Evolutionary conservation across 345 rosid genomes (phyloP).

Genomic region (Draba incana): DNA sequence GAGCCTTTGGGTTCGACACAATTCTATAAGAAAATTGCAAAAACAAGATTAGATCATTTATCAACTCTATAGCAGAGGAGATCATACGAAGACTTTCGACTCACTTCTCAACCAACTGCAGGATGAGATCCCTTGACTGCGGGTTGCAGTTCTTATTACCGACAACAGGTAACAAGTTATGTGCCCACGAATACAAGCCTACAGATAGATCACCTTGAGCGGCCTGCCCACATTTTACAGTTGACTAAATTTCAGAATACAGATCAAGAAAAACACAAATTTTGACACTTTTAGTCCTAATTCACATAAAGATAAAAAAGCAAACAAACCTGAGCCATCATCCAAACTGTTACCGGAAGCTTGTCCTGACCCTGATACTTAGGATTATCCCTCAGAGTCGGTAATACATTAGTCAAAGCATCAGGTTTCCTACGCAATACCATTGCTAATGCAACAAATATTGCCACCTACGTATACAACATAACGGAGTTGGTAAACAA

Average conservation of each 20-base stretch:
- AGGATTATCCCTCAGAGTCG: conserved; percentile 57
- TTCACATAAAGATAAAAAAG: background rate
- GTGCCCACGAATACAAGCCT: conserved; percentile 67
- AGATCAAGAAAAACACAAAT: background rate
- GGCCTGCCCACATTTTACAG: conserved; percentile 48
- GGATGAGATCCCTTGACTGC: conserved; percentile 70
- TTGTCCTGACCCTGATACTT: conserved; percentile 86
- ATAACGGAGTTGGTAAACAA: background rate
- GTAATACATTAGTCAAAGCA: conserved; percentile 56
- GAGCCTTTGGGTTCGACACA: conserved; percentile 62
- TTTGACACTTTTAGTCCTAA: background rate
- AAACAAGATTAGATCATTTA: conserved; percentile 16
- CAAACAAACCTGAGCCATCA: conserved; percentile 66
- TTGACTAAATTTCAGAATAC: conserved; percentile 16
- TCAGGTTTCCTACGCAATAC: conserved; percentile 79
- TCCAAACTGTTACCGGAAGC: conserved; percentile 69
- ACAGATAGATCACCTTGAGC: conserved; percentile 71
- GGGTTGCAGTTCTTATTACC: conserved; percentile 60
- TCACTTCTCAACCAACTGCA: conserved; percentile 64
- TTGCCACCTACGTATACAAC: conserved; percentile 57
- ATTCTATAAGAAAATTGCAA: conserved; percentile 46
- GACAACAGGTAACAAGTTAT: conserved; percentile 57
- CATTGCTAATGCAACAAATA: conserved; percentile 75
- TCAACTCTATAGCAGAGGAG: background rate
- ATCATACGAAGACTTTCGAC: conserved; percentile 4